Conservation (phyloP, 2,329 filamentous ascomycete genomes). For the Pseudocercospora fuligena region DNA sequence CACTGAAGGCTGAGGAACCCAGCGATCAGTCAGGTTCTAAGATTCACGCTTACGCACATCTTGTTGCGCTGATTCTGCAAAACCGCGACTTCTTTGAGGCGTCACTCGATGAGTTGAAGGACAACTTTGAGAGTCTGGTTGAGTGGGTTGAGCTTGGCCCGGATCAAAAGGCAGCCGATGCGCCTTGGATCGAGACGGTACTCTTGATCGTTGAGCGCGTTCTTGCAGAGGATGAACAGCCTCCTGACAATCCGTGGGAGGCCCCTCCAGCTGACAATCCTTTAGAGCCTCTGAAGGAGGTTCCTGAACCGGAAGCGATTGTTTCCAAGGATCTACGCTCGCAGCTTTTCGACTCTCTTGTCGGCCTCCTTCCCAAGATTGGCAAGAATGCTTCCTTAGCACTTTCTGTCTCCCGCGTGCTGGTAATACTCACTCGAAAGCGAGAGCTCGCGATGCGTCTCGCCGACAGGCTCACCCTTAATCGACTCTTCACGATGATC, state of each 20-base stretch:
- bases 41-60: constrained; percentile 88
- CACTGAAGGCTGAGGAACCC: constrained; percentile 60
- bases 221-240: constrained; percentile 86
- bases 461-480: constrained; percentile 86
- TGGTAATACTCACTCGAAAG: constrained; percentile 85
- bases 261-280: constrained; percentile 51
- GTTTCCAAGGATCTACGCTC: constrained; percentile 69
- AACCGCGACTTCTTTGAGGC: constrained; percentile 79
- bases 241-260: constrained; percentile 72
- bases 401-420: constrained; percentile 77
- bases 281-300: constrained; percentile 52
- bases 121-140: constrained; percentile 76
- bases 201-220: constrained; percentile 88
- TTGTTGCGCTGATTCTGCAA: constrained; percentile 85
- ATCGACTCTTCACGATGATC: constrained; percentile 90
- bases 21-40: constrained; percentile 64
- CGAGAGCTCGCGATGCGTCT: constrained; percentile 75
- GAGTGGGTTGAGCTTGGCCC: constrained; percentile 75
- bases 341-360: constrained; percentile 74
- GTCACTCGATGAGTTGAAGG: constrained; percentile 74
- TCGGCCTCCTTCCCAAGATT: constrained; percentile 82
- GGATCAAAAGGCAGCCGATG: constrained; percentile 72
- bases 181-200: constrained; percentile 90
- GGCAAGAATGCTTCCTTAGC: constrained; percentile 87
- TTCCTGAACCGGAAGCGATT: constrained; percentile 65